Evolutionary conservation across 192 early-diverging fungal species (phyloP).

Genomic region (Phlyctochytrium bullatum): DNA sequence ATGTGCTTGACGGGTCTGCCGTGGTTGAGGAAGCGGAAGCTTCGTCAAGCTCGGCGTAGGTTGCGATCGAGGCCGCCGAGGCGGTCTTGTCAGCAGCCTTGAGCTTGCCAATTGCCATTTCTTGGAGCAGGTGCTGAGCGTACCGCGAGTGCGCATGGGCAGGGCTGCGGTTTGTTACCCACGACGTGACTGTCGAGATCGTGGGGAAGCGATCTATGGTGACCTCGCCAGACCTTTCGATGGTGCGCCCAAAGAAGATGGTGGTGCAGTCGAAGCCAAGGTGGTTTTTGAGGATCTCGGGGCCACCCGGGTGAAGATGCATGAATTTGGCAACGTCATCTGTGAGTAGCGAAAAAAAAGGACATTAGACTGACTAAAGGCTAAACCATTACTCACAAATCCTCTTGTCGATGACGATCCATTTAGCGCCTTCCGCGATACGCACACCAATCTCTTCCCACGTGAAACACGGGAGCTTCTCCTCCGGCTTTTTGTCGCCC

Average conservation of each 20-base stretch:
- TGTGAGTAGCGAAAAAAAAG: too few species aligned
- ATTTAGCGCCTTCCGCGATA: constrained; percentile 31
- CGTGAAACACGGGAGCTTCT: constrained; percentile 20
- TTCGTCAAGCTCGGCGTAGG: too few species aligned
- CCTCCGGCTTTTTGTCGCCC: too few species aligned
- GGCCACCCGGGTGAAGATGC: constrained; percentile 27
- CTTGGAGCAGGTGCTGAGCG: constrained; percentile 25
- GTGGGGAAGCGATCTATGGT: neutral
- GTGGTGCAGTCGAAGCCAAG: constrained; percentile 31
- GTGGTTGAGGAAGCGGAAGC: too few species aligned
- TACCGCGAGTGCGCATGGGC: constrained; percentile 31
- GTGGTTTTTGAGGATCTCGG: neutral
- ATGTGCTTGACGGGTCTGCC: too few species aligned
- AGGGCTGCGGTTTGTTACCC: neutral
- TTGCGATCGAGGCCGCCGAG: too few species aligned
- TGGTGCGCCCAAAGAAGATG: constrained; percentile 16
- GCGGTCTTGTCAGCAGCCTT: too few species aligned
- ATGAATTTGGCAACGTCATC: constrained; percentile 32
- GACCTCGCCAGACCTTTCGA: neutral
- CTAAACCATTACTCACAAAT: constrained; percentile 40
- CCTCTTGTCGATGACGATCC: constrained; percentile 35
- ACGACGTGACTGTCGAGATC: neutral
- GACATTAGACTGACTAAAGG: too few species aligned
- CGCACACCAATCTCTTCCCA: constrained; percentile 37
- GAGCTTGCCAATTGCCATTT: constrained; percentile 31